Evolutionary conservation across 2,329 filamentous ascomycete species (phyloP).

Genomic region (Pyrenochaeta sp.): DNA sequence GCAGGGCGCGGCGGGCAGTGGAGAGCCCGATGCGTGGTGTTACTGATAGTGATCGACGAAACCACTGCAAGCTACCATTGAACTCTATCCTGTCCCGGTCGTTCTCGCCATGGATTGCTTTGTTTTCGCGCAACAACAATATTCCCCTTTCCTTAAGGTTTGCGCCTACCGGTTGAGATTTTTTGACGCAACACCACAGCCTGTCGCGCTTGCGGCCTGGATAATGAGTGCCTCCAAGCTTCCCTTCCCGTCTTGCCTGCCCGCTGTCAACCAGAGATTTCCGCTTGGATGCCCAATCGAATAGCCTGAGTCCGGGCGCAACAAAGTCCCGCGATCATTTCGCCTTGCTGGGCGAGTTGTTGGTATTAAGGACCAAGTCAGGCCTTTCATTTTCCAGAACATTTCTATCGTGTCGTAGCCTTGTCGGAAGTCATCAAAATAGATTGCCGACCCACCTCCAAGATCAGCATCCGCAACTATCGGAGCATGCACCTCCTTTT

Average conservation of each 20-base stretch:
- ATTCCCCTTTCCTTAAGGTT: slow-evolving; percentile 12
- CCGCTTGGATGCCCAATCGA: slow-evolving; percentile 7
- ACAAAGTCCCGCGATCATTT: slow-evolving; percentile 13
- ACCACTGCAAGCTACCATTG: slow-evolving; percentile 19
- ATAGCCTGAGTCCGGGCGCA: slow-evolving; percentile 13
- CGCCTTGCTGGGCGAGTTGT: slow-evolving; percentile 21
- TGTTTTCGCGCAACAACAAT: slow-evolving; percentile 9
- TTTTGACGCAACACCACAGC: slow-evolving; percentile 9
- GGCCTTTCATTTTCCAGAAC: slow-evolving; percentile 41
- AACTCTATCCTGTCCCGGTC: slow-evolving; percentile 18
- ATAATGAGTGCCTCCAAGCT: slow-evolving; percentile 17
- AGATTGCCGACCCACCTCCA: slow-evolving; percentile 39
- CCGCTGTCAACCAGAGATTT: slow-evolving; percentile 19
- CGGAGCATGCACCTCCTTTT: slow-evolving; percentile 9
- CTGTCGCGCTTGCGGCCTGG: slow-evolving; percentile 16
- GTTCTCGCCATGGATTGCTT: slow-evolving; percentile 26
- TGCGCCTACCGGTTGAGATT: slow-evolving; percentile 13
- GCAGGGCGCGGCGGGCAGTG: slow-evolving; percentile 27
- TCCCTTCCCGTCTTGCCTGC: slow-evolving; percentile 15
- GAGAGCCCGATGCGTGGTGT: slow-evolving; percentile 28
- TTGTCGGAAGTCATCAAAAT: slow-evolving; percentile 35
- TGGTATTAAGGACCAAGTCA: slow-evolving; percentile 18
- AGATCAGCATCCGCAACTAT: slow-evolving; percentile 13
- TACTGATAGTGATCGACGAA: slow-evolving; percentile 28
- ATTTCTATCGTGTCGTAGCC: slow-evolving; percentile 34